Conservation (phyloP, 2,329 filamentous ascomycete genomes). For the Pseudofabraea citricarpa region DNA sequence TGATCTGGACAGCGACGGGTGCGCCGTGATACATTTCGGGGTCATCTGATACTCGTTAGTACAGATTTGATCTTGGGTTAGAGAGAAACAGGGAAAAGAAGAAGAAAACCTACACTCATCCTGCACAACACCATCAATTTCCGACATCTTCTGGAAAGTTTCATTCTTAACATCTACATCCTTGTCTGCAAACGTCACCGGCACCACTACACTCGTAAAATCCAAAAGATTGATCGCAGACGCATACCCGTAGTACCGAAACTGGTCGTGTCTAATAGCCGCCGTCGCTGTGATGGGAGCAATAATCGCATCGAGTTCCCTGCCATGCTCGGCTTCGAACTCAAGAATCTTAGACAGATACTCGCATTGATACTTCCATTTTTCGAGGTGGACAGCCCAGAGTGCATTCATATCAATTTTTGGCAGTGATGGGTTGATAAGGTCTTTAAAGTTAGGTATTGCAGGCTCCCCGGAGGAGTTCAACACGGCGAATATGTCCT, state of each 20-base stretch:
- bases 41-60: conserved; percentile 19
- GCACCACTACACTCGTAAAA: conserved; percentile 35
- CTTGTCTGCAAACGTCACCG: conserved; percentile 37
- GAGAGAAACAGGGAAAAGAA: not conserved
- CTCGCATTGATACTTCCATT: conserved; percentile 25
- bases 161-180: conserved; percentile 26
- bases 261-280: conserved; percentile 23
- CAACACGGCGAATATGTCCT: conserved; percentile 15
- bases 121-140: conserved; percentile 19
- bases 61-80: too few species aligned
- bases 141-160: conserved; percentile 13
- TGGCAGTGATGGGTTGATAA: conserved; percentile 13
- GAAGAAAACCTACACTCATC: conserved; percentile 19
- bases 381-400: conserved; percentile 18
- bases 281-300: conserved; percentile 27
- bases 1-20: conserved; percentile 22
- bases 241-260: conserved; percentile 21
- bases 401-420: conserved; percentile 20
- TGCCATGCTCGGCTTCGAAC: conserved; percentile 19
- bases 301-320: conserved; percentile 29
- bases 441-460: conserved; percentile 27
- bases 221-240: conserved; percentile 22
- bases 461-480: conserved; percentile 29
- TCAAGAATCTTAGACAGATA: conserved; percentile 29
- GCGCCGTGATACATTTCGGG: conserved; percentile 21